phyloP scores from a whole-genome alignment of 345 rosid genomes.

The Populus davidiana region DNA sequence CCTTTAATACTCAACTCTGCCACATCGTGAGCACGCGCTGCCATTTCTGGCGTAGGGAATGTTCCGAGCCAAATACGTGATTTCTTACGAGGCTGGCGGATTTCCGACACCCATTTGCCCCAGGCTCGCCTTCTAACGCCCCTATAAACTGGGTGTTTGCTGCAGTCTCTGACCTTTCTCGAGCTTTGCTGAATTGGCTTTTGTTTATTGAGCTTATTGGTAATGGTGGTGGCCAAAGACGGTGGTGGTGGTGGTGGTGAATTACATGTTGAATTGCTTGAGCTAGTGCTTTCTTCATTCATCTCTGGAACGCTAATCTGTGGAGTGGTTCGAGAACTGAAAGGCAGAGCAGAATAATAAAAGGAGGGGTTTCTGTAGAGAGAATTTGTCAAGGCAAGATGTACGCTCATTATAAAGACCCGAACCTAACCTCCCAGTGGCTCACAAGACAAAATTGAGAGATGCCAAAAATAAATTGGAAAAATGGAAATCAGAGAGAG shows the following conservation, averaged over 20 bases:
- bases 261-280: not conserved
- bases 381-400: not conserved
- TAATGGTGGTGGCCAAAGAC: not conserved
- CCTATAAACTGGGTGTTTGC: slow-evolving; percentile 16
- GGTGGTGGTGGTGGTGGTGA: not conserved
- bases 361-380: not conserved
- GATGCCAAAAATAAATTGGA: not conserved
- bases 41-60: slow-evolving; percentile 31
- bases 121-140: slow-evolving; percentile 28
- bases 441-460: not conserved
- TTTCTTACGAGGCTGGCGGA: slow-evolving; percentile 28
- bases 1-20: slow-evolving; percentile 27
- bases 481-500: not conserved
- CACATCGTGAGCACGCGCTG: slow-evolving; percentile 32
- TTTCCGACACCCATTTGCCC: slow-evolving; percentile 35
- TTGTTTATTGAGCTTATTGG: not conserved
- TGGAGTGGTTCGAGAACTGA: not conserved
- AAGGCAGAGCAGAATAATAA: not conserved
- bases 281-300: slow-evolving; percentile 5
- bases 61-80: slow-evolving; percentile 34
- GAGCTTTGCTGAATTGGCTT: too few relatives aligned
- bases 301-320: not conserved
- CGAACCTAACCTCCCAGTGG: slow-evolving; percentile 23
- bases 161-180: not conserved
- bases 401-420: slow-evolving; percentile 27